Base-by-base conservation (phyloP, 495 filamentous ascomycete genomes). In the Tuber indicum region DNA sequence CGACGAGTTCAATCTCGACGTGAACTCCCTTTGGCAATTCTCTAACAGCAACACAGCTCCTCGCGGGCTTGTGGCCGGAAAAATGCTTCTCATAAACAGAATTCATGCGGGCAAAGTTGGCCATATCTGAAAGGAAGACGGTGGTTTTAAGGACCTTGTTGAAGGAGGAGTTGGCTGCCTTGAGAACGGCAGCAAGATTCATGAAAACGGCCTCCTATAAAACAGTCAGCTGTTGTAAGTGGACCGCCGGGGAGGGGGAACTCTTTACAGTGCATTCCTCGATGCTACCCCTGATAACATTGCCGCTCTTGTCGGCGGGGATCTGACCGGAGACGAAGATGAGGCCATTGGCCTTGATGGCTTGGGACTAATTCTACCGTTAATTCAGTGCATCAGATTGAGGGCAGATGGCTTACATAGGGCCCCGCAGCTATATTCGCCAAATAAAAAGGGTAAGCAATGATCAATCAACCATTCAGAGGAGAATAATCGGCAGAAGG, bases 291-390 rank as follows among this genome's bases (percentile, higher is more conserved):
- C 90, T 84, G 75, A 96, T 86, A 23, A 97, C 88, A 81, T 91
- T 91, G 78, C 93, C 94, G 73, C 89, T 80, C 79, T 89, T 86
- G 83, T 94, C 91, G 78, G 91, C 91, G 78, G 94, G 95, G 81
- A 98, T 94, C 85, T 96, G 94, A 83, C 95, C 95, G 9, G 95
- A 98, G 86, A 94, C 91, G 88, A 93, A 98, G 87, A 98, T 91
- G 80, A 91, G 88, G 72, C 89, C 89, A 75, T 92, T 90, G 75
- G 94, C 94, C 80, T 90, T 90, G 87, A 97, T 91, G 81, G 93
- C 93, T 87, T 97, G 95, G 82, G 94, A 93, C 93, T 97, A 19
- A 44, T n/a, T 75, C n/a, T 7, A 71, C 10, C 26, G 6, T 26
- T 39, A 41, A 32, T 2, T 43, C 45, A 26, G 41, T n/a, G 46